phyloP scores from a whole-genome alignment of 2,329 filamentous ascomycete species.

The Penicillium sp. region DNA sequence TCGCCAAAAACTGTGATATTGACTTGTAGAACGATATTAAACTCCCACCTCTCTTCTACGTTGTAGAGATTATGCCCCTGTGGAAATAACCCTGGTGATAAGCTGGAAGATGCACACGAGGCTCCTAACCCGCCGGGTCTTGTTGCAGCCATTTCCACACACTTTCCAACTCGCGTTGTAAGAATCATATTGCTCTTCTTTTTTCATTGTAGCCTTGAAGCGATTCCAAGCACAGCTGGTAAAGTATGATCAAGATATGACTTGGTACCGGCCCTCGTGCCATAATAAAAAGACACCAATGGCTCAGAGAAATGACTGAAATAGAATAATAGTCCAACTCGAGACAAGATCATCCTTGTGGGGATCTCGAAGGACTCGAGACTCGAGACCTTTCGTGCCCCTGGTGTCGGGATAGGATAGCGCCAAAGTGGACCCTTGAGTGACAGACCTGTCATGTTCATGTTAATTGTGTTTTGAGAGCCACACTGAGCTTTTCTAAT shows the following conservation, averaged over 20 bases:
- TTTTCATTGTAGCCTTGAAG: neutral
- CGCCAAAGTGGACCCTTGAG: neutral
- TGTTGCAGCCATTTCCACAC: neutral
- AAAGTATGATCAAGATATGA: neutral
- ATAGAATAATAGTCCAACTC: too few relatives aligned
- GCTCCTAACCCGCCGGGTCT: too few relatives aligned
- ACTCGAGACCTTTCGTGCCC: neutral
- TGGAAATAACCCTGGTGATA: neutral
- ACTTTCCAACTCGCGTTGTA: neutral
- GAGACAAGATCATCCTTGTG: too few relatives aligned
- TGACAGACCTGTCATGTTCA: neutral
- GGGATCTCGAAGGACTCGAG: neutral
- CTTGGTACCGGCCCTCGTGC: neutral
- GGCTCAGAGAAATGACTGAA: too few relatives aligned
- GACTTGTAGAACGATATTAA: neutral
- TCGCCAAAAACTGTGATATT: neutral
- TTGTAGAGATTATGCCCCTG: neutral
- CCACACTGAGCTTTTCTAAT: neutral
- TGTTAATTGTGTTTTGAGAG: neutral
- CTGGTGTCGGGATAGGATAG: neutral
- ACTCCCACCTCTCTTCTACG: neutral
- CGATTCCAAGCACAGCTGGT: too few relatives aligned
- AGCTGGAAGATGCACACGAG: neutral
- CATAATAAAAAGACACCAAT: too few relatives aligned
- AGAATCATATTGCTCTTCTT: neutral